phyloP scores from a whole-genome alignment of 2,329 filamentous ascomycete species.

The Dothistroma septosporum region DNA sequence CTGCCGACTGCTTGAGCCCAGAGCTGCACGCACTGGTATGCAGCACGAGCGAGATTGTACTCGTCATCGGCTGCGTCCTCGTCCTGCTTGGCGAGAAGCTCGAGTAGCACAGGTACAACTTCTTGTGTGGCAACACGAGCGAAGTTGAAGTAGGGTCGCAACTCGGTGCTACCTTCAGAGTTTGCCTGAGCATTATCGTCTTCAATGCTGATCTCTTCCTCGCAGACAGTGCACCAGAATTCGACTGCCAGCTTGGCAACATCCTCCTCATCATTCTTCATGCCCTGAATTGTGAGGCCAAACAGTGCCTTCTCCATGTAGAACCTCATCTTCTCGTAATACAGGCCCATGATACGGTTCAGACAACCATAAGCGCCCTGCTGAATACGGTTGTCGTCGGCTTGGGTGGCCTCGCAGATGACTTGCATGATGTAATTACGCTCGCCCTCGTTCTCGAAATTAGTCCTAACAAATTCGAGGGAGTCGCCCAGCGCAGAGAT shows the following conservation, averaged over 20 bases:
- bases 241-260: constrained; percentile 97
- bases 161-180: constrained; percentile 72
- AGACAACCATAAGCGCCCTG: constrained; percentile 94
- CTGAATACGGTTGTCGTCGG: constrained; percentile 83
- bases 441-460: constrained; percentile 98
- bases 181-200: constrained; percentile 81
- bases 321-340: constrained; percentile 99
- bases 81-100: constrained; percentile 91
- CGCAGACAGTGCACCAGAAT: constrained; percentile 99
- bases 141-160: constrained; percentile 94
- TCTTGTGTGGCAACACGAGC: constrained; percentile 87
- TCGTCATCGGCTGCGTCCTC: constrained; percentile 96
- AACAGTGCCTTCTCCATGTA: constrained; percentile 99
- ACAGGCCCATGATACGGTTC: constrained; percentile 97
- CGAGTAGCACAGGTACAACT: constrained; percentile 86
- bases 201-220: constrained; percentile 96
- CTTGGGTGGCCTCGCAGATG: constrained; percentile 96
- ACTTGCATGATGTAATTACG: constrained; percentile 99
- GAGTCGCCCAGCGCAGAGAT: constrained; percentile 94
- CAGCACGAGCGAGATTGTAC: constrained; percentile 91
- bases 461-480: constrained; percentile 93
- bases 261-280: constrained; percentile 97
- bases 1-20: constrained; percentile 88
- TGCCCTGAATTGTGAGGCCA: constrained; percentile 92
- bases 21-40: constrained; percentile 93